Percentiles rank a stretch among this genome's conserved stretches.
Evolutionary conservation across 176 grass and related monocot species (phyloP).

Genomic region (Rhynchospora tenuis): DNA sequence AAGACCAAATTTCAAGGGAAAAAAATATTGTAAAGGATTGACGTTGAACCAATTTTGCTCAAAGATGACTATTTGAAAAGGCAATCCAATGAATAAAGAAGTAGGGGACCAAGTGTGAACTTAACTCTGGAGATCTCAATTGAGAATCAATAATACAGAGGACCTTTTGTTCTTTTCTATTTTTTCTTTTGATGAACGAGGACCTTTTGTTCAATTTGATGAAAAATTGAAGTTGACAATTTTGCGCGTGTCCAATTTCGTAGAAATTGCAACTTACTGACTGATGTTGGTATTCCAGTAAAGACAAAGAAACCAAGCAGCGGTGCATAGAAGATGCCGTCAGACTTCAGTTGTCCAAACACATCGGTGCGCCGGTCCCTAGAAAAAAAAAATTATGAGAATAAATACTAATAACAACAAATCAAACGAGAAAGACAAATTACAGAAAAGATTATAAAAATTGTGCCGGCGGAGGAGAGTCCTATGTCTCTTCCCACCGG

Average conservation of each 20-base stretch:
- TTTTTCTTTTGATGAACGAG: no score
- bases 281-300: constrained; percentile 83
- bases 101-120: neutral
- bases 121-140: neutral
- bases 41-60: no score
- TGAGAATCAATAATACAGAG: neutral
- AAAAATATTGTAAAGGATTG: no score
- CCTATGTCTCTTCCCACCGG: no score
- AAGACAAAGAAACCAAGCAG: constrained; percentile 93
- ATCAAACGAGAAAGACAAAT: no score
- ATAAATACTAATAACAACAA: no score
- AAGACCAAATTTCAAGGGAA: no score
- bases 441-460: no score
- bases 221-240: neutral
- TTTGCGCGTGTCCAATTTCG: neutral
- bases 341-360: constrained; percentile 63
- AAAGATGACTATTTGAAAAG: no score
- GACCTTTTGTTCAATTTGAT: neutral
- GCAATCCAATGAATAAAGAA: neutral
- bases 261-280: constrained; percentile 29
- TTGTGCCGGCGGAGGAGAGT: no score
- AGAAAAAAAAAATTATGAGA: no score
- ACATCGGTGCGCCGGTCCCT: no score
- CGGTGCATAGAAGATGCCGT: constrained; percentile 74
- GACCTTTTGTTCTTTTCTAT: neutral